Percentiles rank a stretch among this genome's conserved stretches.
phyloP scores from a whole-genome alignment of 352 stramenopile genomes.

The Lagenidium giganteum region DNA sequence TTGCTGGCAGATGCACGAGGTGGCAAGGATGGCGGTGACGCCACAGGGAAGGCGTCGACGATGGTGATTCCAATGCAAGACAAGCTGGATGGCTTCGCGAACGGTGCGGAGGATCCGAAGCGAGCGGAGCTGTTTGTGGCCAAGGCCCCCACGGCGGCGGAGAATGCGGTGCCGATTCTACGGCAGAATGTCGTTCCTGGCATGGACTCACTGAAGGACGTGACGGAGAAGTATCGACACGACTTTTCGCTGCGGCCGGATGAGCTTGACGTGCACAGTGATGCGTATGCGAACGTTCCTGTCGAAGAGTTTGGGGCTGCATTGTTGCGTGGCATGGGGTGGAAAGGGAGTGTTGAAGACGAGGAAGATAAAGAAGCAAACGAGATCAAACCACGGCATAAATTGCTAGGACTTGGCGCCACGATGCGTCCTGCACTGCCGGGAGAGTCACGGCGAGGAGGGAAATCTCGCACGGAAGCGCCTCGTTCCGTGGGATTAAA shows the following conservation, averaged over 20 bases:
- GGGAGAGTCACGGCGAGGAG: conserved; percentile 17
- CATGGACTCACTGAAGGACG: conserved; percentile 54
- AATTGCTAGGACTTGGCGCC: conserved; percentile 90
- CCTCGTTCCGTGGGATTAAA: conserved; percentile 13
- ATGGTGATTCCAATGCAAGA: conserved; percentile 63
- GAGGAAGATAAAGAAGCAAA: conserved; percentile 32
- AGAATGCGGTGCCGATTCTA: conserved; percentile 49
- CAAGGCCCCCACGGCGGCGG: conserved; percentile 9
- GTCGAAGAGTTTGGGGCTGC: conserved; percentile 95
- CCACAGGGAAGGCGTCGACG: conserved; percentile 4
- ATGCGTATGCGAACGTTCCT: conserved; percentile 84
- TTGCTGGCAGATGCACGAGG: conserved; percentile 32
- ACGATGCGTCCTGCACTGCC: conserved; percentile 60
- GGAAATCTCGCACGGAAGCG: background rate
- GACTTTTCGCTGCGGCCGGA: conserved; percentile 79
- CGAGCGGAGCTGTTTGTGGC: conserved; percentile 33
- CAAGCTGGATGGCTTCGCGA: conserved; percentile 1
- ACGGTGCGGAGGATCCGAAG: conserved; percentile 13
- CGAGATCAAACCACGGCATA: conserved; percentile 76
- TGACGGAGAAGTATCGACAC: conserved; percentile 81
- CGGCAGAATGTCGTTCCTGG: conserved; percentile 69
- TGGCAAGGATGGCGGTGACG: conserved; percentile 3
- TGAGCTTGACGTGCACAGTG: conserved; percentile 75
- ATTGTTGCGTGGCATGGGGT: conserved; percentile 97
- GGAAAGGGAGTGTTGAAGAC: conserved; percentile 73